A percentile compares a stretch with the other conserved stretches of the same genome.
These are phyloP conservation scores for Colletotrichum sp. DNA, from an alignment of 2,329 filamentous ascomycete species.

Conservation along the genomic window DNA sequence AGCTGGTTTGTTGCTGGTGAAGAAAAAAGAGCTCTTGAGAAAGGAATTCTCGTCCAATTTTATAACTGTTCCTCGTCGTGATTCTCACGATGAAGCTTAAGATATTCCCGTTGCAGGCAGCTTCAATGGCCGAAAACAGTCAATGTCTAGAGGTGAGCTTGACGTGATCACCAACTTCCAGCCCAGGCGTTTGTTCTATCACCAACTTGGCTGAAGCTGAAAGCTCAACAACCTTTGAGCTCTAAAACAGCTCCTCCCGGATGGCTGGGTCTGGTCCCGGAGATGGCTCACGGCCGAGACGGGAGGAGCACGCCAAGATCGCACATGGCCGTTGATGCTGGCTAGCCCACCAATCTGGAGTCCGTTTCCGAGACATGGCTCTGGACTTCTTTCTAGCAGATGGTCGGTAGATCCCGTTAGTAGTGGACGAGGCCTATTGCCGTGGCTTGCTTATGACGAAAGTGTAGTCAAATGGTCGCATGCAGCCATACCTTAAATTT, in stretches of 20 bases:
- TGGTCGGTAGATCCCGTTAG: background rate
- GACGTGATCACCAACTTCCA: background rate
- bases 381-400: background rate
- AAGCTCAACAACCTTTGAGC: background rate
- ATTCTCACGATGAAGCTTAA: background rate
- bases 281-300: background rate
- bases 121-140: background rate
- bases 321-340: background rate
- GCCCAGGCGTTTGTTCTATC: background rate
- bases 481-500: background rate
- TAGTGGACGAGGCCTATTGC: background rate
- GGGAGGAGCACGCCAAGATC: background rate
- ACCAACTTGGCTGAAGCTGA: background rate
- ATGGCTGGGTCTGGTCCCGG: background rate
- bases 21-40: background rate
- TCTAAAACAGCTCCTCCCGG: background rate
- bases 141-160: background rate
- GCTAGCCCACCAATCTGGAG: background rate
- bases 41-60: background rate
- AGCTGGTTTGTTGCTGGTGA: background rate
- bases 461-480: background rate
- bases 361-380: background rate
- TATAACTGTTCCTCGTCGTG: background rate
- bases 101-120: background rate
- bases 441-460: constrained; percentile 6